A percentile compares a stretch with the other conserved stretches of the same genome.
phyloP scores from a whole-genome alignment of 306 rosid genomes.

The Hippophae tibetana region DNA sequence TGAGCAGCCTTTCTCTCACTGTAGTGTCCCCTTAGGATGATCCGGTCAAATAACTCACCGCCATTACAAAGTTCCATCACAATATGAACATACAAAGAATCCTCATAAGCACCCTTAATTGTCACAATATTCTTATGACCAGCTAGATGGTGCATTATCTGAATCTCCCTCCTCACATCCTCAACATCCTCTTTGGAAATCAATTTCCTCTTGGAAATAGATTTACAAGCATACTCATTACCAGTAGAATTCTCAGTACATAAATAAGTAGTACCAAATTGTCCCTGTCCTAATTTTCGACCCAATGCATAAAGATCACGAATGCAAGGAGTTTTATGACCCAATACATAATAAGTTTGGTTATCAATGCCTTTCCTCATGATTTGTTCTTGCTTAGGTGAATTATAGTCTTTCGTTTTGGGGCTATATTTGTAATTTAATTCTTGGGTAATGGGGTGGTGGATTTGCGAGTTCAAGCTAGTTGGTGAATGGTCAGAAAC shows the following conservation, averaged over 20 bases:
- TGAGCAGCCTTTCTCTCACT: conserved; percentile 88
- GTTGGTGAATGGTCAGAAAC: conserved; percentile 38
- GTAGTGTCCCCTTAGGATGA: conserved; percentile 89
- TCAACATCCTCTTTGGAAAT: conserved; percentile 84
- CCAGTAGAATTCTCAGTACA: conserved; percentile 57
- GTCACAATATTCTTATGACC: conserved; percentile 91
- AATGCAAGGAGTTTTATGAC: conserved; percentile 76
- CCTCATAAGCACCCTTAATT: conserved; percentile 92
- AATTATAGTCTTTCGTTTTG: conserved; percentile 11
- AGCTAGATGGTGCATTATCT: conserved; percentile 93
- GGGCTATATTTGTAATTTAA: background rate
- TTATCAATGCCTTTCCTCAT: conserved; percentile 62
- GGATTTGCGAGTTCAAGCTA: conserved; percentile 33
- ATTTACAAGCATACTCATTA: conserved; percentile 73
- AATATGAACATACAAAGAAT: conserved; percentile 75
- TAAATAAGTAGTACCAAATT: conserved; percentile 76
- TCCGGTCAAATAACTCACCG: conserved; percentile 84
- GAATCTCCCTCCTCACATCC: conserved; percentile 89
- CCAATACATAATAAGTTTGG: conserved; percentile 74
- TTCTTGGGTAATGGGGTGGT: background rate
- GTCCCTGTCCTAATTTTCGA: conserved; percentile 84
- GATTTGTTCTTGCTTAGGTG: conserved; percentile 35
- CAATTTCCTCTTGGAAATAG: conserved; percentile 87
- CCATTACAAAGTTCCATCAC: conserved; percentile 95
- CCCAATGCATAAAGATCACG: conserved; percentile 80